Conservation (phyloP, 805 yeast species). For the Candida maesae region DNA sequence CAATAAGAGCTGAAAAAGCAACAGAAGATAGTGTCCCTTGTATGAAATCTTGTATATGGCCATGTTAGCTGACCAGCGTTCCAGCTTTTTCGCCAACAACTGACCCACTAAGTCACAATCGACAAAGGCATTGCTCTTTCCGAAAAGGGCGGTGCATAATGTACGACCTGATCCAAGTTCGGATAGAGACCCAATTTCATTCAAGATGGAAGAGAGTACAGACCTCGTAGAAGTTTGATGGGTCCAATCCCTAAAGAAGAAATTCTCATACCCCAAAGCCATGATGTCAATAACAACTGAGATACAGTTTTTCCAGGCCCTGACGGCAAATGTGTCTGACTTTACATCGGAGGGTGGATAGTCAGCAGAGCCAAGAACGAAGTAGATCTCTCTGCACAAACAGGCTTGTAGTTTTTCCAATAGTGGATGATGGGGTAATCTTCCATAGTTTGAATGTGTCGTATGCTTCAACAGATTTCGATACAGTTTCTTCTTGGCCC, state of each 20-base stretch:
- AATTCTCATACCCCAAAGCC: neutral
- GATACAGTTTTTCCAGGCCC: neutral
- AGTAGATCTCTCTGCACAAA: neutral
- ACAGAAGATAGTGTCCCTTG: slow-evolving; percentile 1
- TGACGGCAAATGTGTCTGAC: neutral
- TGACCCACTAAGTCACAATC: too few relatives aligned
- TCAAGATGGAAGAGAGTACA: slow-evolving; percentile 2
- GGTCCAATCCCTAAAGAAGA: neutral
- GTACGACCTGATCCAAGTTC: neutral
- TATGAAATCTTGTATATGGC: too few relatives aligned
- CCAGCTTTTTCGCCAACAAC: too few relatives aligned
- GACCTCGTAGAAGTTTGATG: neutral
- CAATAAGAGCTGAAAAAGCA: slow-evolving; percentile 15
- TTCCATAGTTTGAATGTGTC: neutral
- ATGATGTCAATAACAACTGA: slow-evolving; percentile 1
- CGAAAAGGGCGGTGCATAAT: neutral
- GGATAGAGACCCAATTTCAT: neutral
- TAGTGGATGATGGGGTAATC: neutral
- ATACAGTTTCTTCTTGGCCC: neutral
- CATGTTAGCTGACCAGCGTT: too few relatives aligned
- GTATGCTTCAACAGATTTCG: neutral
- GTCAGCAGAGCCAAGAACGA: neutral
- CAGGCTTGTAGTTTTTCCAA: neutral
- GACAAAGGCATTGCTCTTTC: too few relatives aligned
- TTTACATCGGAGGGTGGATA: neutral